Percentiles rank a stretch among this genome's conserved stretches.
phyloP scores from a whole-genome alignment of 2,329 filamentous ascomycete species.

The Ascomycota sp. region DNA sequence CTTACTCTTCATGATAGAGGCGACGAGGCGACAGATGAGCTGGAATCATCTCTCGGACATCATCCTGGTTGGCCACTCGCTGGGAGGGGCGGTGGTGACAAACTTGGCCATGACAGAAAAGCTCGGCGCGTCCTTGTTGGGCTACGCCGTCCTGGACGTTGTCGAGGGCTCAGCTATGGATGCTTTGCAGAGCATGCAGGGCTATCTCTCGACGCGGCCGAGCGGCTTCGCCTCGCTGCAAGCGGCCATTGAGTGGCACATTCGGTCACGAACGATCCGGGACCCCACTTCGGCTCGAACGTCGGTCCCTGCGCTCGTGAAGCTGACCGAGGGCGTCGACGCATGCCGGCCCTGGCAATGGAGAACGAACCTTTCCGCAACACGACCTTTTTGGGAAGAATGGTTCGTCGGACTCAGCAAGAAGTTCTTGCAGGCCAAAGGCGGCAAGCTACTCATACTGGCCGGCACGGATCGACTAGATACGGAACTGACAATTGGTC shows the following conservation, averaged over 20 bases:
- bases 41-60: constrained; percentile 59
- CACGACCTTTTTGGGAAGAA: constrained; percentile 79
- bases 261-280: constrained; percentile 69
- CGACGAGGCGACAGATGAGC: constrained; percentile 45
- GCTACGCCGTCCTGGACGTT: constrained; percentile 81
- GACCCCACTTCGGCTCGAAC: constrained; percentile 67
- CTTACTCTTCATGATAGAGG: constrained; percentile 45
- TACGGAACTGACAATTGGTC: constrained; percentile 81
- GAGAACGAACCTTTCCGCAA: constrained; percentile 66
- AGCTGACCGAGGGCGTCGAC: constrained; percentile 19
- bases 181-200: constrained; percentile 83
- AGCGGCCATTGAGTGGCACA: constrained; percentile 83
- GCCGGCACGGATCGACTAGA: constrained; percentile 81
- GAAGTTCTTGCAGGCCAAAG: constrained; percentile 66
- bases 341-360: constrained; percentile 46
- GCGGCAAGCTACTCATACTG: constrained; percentile 67
- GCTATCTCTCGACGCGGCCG: constrained; percentile 69
- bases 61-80: constrained; percentile 74
- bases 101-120: constrained; percentile 51
- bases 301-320: constrained; percentile 66
- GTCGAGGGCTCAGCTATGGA: constrained; percentile 94
- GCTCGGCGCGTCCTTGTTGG: constrained; percentile 50
- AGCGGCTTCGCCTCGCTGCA: constrained; percentile 55
- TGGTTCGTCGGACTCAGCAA: constrained; percentile 81
- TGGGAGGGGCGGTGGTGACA: constrained; percentile 81